phyloP scores from a whole-genome alignment of 1,284 basidiomycete genomes.

The Malassezia sp. region DNA sequence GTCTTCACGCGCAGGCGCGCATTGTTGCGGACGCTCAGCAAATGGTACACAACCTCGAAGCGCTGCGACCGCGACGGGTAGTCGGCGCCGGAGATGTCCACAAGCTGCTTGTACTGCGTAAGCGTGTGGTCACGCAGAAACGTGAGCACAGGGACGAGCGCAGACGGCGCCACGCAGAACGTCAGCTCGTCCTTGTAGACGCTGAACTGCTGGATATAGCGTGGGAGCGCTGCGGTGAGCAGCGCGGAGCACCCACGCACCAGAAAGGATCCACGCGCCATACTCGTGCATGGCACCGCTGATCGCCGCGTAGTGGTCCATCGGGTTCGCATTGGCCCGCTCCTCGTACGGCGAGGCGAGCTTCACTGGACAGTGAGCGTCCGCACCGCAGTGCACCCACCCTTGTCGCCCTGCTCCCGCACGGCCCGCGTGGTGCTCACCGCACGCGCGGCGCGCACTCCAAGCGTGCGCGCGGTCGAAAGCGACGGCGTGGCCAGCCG shows the following conservation, averaged over 20 bases:
- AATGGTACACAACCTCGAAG: slow-evolving; percentile 95
- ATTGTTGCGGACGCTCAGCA: slow-evolving; percentile 65
- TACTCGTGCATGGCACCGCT: slow-evolving; percentile 38
- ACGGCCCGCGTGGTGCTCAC: slow-evolving; percentile 2
- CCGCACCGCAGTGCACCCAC: slow-evolving; percentile 6
- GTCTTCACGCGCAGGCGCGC: slow-evolving; percentile 89
- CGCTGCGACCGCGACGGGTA: slow-evolving; percentile 84
- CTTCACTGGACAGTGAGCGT: slow-evolving; percentile 27
- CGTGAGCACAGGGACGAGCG: slow-evolving; percentile 70
- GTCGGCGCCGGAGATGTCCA: slow-evolving; percentile 92
- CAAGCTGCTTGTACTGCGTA: slow-evolving; percentile 81
- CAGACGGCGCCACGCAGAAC: slow-evolving; percentile 72
- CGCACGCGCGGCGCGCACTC: slow-evolving; percentile 4
- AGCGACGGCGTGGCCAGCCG: slow-evolving; percentile 9
- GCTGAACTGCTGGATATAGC: slow-evolving; percentile 44
- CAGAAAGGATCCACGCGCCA: slow-evolving; percentile 40
- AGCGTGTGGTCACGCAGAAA: slow-evolving; percentile 95
- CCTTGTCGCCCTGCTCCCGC: slow-evolving; percentile 29
- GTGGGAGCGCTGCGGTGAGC: slow-evolving; percentile 30
- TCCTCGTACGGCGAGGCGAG: slow-evolving; percentile 31
- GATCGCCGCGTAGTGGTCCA: slow-evolving; percentile 27
- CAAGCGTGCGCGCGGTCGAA: slow-evolving; percentile 1
- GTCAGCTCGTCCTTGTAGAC: slow-evolving; percentile 85
- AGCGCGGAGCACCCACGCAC: slow-evolving; percentile 19
- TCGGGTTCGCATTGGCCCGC: slow-evolving; percentile 37